A percentile compares a stretch with the other conserved stretches of the same genome.
Evolutionary conservation across 129 eudicot genomes (phyloP).

Genomic region (Flaveria ramosissima): DNA sequence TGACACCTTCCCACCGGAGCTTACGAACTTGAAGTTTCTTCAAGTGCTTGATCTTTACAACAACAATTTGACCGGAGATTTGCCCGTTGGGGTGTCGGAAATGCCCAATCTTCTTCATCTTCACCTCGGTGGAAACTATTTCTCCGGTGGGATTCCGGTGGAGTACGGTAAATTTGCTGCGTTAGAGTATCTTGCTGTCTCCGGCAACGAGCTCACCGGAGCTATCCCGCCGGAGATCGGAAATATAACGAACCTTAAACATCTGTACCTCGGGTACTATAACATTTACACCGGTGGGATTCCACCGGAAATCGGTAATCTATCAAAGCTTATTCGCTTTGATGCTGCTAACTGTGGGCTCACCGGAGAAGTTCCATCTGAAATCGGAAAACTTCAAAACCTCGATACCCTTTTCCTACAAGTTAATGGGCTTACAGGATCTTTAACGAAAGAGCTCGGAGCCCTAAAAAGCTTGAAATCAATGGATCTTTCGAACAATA

Average conservation of each 20-base stretch:
- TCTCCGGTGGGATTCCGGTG: slow-evolving; percentile 59
- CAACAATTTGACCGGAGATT: slow-evolving; percentile 67
- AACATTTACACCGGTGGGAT: slow-evolving; percentile 64
- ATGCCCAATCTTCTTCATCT: slow-evolving; percentile 60
- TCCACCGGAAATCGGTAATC: slow-evolving; percentile 74
- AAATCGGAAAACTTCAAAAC: too few species aligned
- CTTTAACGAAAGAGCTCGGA: slow-evolving; percentile 63
- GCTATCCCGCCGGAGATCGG: slow-evolving; percentile 66
- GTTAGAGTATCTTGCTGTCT: slow-evolving; percentile 79
- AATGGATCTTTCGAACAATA: slow-evolving; percentile 82
- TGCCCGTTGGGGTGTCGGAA: slow-evolving; percentile 46
- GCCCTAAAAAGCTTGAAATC: slow-evolving; percentile 59
- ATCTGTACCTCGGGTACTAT: slow-evolving; percentile 75
- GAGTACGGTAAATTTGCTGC: slow-evolving; percentile 55
- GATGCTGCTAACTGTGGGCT: slow-evolving; percentile 22
- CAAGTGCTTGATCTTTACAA: slow-evolving; percentile 78
- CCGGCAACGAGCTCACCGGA: slow-evolving; percentile 85
- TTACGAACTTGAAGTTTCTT: slow-evolving; percentile 46
- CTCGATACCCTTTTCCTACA: too few species aligned
- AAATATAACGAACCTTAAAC: slow-evolving; percentile 50
- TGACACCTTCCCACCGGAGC: slow-evolving; percentile 53
- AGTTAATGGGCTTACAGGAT: slow-evolving; percentile 47
- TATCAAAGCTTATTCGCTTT: slow-evolving; percentile 53
- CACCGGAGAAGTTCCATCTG: too few species aligned
- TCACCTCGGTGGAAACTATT: slow-evolving; percentile 81